These are phyloP conservation scores for Daldinia eschscholtzii DNA, from an alignment of 2,329 filamentous ascomycete species.

Conservation along the genomic window DNA sequence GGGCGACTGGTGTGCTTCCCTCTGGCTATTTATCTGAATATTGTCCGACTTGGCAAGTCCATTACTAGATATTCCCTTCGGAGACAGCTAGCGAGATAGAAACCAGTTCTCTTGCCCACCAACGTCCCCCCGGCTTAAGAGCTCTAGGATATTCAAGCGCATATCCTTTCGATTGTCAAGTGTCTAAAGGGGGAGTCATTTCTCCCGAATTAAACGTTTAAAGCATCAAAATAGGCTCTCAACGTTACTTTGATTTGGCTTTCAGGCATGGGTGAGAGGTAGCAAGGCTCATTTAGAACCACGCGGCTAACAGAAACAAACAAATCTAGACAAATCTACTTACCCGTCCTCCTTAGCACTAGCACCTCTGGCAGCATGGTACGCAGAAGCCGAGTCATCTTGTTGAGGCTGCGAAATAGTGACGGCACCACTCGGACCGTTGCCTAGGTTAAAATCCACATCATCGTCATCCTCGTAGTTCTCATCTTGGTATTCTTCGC, in stretches of 20 bases:
- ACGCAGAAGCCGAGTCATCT: constrained; percentile 52
- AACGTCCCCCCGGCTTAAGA: constrained; percentile 36
- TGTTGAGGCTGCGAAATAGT: constrained; percentile 51
- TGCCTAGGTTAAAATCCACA: constrained; percentile 70
- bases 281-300: constrained; percentile 37
- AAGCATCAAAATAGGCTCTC: constrained; percentile 19
- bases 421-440: constrained; percentile 52
- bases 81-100: constrained; percentile 46
- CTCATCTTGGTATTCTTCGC: constrained; percentile 60
- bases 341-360: constrained; percentile 94
- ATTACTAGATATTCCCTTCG: constrained; percentile 45
- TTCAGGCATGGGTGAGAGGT: constrained; percentile 23
- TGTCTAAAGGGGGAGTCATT: constrained; percentile 30
- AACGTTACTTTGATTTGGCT: constrained; percentile 24
- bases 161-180: constrained; percentile 39
- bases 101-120: constrained; percentile 45
- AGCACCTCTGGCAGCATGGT: constrained; percentile 63
- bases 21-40: constrained; percentile 47
- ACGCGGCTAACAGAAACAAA: constrained; percentile 31
- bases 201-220: constrained; percentile 23
- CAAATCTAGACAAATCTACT: constrained; percentile 61
- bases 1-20: constrained; percentile 44
- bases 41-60: constrained; percentile 46
- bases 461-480: constrained; percentile 68
- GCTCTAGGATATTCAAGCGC: constrained; percentile 42